Evolutionary conservation across 164 flowering plant genomes (phyloP), one percentile per base, ranked within the genome.

Genomic region (Taxillus chinensis): DNA sequence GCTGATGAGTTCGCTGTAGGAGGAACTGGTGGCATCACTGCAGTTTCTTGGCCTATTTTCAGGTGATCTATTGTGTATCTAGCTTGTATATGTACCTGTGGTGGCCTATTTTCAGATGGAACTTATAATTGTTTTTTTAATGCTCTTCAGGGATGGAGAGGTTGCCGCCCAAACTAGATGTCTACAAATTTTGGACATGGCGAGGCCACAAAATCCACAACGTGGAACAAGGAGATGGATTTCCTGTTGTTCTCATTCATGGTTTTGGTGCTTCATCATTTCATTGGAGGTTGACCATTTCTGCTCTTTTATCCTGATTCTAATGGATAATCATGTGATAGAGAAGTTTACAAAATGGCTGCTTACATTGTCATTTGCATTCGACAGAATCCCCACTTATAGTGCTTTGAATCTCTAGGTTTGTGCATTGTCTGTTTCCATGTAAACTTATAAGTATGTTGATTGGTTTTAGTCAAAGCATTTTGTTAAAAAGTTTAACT

Each of bases 181-280:
- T 97, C 4, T 93, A 90, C 63, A 79, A 84, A 50, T 90, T 64
- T 67, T 93, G 97, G 97, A 82, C 75, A 43, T 93, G 97, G 99
- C 49, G 80, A 67, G 96, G 88, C 73, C 92, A 82, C 65, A 86
- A 78, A 67, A 86, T 93, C 62, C 99, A 93, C 76, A 89, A 90
- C 71, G 92, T 93, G 2, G 92, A 78, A 43, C 84, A 89, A 83
- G 97, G 99, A 65, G 81, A 86, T 67, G 97, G 95, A 10, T 42
- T 72, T 60, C 95, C 96, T 1, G 55, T 93, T 67, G 92, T 93
- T 67, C 90, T 93, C 61, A 86, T 93, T 60, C 99, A 90, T 74
- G 99, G 99, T 0, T 93, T 93, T 75, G 97, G 99, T 39, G 97
- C 99, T 75, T 93, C 97, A 61, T 96, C 87, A 15, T 93, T 81